Conservation (phyloP, 2,329 filamentous ascomycete species). For the Cladophialophora bantiana region DNA sequence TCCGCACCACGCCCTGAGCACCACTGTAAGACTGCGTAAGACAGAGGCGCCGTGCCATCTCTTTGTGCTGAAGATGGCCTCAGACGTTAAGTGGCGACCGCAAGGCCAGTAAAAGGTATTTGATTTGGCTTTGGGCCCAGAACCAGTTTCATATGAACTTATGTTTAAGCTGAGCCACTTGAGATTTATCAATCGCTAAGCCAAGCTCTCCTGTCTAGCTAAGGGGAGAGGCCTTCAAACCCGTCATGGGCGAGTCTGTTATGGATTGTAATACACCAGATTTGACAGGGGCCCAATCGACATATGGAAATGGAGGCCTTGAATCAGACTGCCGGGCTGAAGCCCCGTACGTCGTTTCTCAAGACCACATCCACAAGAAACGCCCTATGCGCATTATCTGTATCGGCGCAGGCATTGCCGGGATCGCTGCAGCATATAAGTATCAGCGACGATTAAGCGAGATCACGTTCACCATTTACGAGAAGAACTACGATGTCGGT, state of each 20-base stretch:
- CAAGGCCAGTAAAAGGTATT: not conserved
- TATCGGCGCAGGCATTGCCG: conserved; percentile 51
- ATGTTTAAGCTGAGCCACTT: not conserved
- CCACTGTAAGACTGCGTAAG: not conserved
- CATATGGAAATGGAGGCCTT: not conserved
- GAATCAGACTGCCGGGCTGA: not conserved
- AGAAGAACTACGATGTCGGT: conserved; percentile 41
- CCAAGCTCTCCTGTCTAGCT: not conserved
- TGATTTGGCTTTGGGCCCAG: not conserved
- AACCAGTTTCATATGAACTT: not conserved
- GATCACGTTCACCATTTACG: conserved; percentile 38
- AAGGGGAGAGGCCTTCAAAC: not conserved
- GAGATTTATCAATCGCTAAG: not conserved
- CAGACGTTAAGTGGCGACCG: no score
- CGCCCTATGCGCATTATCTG: conserved; percentile 41
- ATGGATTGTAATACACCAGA: not conserved
- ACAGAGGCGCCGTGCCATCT: not conserved
- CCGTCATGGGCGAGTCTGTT: not conserved
- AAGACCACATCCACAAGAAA: not conserved
- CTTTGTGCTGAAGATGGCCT: not conserved
- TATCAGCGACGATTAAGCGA: conserved; percentile 6
- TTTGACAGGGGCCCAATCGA: not conserved
- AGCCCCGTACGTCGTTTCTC: not conserved
- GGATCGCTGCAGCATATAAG: conserved; percentile 48
- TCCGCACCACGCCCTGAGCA: not conserved